Evolutionary conservation across 805 yeast species (phyloP), one percentile per base, ranked within the genome.

Genomic region (Candida koratica): DNA sequence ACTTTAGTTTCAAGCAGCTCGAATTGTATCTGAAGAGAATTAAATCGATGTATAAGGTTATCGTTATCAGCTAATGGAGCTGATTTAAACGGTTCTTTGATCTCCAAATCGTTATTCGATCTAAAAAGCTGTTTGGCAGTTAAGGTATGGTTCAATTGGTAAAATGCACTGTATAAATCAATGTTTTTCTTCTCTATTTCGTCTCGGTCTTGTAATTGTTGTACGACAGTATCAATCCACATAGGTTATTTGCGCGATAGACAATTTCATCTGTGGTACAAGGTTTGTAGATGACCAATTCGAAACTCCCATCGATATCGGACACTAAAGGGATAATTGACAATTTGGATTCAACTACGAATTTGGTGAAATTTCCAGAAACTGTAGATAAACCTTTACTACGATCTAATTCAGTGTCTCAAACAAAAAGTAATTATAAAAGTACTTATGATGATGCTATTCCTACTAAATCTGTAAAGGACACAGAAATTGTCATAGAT

Each of bases 131-230:
- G 28, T n/a, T 28, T 28, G 12, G 25, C 13, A 10, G 11, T 25
- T 18, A 32, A 17, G 8, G 36, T 37, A 15, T 37, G 40, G 4
- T 43, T 45, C 30, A 66, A 43, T 31, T 58, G 61, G 18, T 51
- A 38, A 38, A 67, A 66, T 3, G 70, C 69, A 12, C 38, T 41
- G 41, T 48, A 62, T 42, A 56, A 61, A 8, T 49, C 46, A 2
- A 52, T 43, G 41, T 64, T 65, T 30, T 49, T 42, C 43, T 56
- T 48, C 45, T 65, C 68, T 15, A 52, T 37, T 16, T 43, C 49
- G 42, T 66, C 71, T 23, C 72, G 47, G 11, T 40, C 39, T 14
- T 44, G 39, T 14, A 66, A 47, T 29, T 52, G 49, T 6, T 44
- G 46, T 9, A 55, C 41, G 4, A 62, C 48, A 15, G 52, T 14